These are phyloP conservation scores for Oenanthe sinensis DNA, from an alignment of 129 eudicot species.

Conservation along the genomic window DNA sequence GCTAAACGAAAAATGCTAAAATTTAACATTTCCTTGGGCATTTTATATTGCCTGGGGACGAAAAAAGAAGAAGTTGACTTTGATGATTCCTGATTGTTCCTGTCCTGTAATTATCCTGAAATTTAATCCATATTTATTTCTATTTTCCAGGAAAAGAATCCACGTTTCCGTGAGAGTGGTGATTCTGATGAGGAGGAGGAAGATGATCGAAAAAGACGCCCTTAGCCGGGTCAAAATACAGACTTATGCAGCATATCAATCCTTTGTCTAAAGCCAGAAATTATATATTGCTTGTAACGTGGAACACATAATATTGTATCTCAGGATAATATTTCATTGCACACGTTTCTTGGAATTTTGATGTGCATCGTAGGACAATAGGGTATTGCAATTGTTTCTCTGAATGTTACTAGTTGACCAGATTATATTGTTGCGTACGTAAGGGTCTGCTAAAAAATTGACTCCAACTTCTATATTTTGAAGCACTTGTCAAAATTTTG, in stretches of 20 bases:
- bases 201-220: constrained; percentile 56
- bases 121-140: background rate
- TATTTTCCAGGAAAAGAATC: constrained; percentile 81
- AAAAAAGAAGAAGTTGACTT: background rate
- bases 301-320: constrained; percentile 3
- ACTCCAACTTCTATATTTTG: background rate
- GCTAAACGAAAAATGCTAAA: background rate
- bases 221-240: constrained; percentile 19
- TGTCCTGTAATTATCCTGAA: background rate
- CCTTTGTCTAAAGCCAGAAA: background rate
- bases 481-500: background rate
- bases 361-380: background rate
- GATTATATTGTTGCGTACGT: background rate
- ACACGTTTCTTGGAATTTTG: background rate
- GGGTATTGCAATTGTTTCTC: background rate
- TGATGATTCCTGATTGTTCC: background rate
- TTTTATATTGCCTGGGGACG: too few species aligned
- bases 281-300: background rate
- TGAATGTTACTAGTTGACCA: background rate
- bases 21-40: background rate
- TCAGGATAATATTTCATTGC: background rate
- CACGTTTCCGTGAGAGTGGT: constrained; percentile 92
- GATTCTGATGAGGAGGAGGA: constrained; percentile 94
- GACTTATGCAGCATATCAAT: background rate
- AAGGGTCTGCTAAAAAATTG: background rate